Evolutionary conservation across 2,329 filamentous ascomycete genomes (phyloP).

Genomic region (Pyrenophora graminea): DNA sequence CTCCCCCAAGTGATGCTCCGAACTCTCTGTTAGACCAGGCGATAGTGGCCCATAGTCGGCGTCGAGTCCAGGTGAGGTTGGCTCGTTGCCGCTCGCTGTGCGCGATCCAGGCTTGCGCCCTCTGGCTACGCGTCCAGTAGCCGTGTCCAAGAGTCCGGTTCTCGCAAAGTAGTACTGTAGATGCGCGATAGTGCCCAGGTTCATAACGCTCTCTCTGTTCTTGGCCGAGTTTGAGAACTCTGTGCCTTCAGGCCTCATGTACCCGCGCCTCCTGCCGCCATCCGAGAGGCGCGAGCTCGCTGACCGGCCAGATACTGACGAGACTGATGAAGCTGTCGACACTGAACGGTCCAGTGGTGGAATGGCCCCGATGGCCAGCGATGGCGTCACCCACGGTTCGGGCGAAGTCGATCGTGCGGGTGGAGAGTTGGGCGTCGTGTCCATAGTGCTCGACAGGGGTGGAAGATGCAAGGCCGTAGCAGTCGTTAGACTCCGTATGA

Average conservation of each 20-base stretch:
- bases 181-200: slow-evolving; percentile 93
- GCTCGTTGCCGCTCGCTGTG: slow-evolving; percentile 39
- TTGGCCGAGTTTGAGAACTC: slow-evolving; percentile 89
- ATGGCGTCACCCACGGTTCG: slow-evolving; percentile 66
- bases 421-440: slow-evolving; percentile 46
- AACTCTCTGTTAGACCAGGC: slow-evolving; percentile 25
- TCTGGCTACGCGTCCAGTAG: slow-evolving; percentile 81
- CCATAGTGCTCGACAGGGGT: slow-evolving; percentile 31
- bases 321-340: slow-evolving; percentile 62
- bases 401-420: slow-evolving; percentile 58
- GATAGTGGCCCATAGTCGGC: slow-evolving; percentile 35
- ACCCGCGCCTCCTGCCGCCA: slow-evolving; percentile 69
- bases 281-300: slow-evolving; percentile 61
- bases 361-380: slow-evolving; percentile 64
- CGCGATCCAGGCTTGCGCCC: slow-evolving; percentile 58
- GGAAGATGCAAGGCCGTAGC: slow-evolving; percentile 15
- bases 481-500: slow-evolving; percentile 18
- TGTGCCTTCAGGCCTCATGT: slow-evolving; percentile 83
- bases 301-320: slow-evolving; percentile 63
- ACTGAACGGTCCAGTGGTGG: slow-evolving; percentile 66
- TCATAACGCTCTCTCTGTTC: slow-evolving; percentile 93
- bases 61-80: slow-evolving; percentile 31
- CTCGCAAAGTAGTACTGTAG: slow-evolving; percentile 98
- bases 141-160: slow-evolving; percentile 90
- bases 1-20: slow-evolving; percentile 41